phyloP scores from a whole-genome alignment of 2,329 filamentous ascomycete genomes.

The Xylariaceae sp. region DNA sequence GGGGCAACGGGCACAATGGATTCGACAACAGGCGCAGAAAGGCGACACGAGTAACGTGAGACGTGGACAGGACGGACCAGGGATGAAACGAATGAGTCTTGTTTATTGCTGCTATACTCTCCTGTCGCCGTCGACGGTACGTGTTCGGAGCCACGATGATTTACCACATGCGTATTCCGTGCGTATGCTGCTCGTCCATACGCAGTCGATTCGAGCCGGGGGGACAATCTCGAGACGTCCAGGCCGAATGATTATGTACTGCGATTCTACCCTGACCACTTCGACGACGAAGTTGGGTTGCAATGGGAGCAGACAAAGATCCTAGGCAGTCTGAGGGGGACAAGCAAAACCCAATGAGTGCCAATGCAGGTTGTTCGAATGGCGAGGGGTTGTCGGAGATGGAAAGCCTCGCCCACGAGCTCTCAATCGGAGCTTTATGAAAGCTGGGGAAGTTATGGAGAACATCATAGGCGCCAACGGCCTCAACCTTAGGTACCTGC shows the following conservation, averaged over 20 bases:
- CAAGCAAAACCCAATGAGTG: conserved; percentile 9
- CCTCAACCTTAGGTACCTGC: neutral
- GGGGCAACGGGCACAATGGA: conserved; percentile 20
- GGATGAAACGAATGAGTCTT: conserved; percentile 16
- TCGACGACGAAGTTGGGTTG: conserved; percentile 29
- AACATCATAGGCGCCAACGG: neutral
- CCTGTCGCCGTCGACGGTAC: conserved; percentile 7
- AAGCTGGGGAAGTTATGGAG: neutral
- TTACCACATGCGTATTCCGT: neutral
- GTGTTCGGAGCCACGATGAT: conserved; percentile 11
- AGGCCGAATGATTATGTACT: conserved; percentile 28
- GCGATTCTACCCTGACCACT: conserved; percentile 31
- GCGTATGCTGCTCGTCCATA: conserved; percentile 10
- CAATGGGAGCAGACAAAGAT: conserved; percentile 20
- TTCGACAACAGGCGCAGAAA: conserved; percentile 12
- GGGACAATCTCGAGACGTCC: conserved; percentile 22
- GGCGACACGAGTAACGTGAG: neutral
- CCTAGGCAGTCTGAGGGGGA: conserved; percentile 16
- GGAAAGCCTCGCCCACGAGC: conserved; percentile 15
- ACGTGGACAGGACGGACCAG: conserved; percentile 18
- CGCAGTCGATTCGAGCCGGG: conserved; percentile 18
- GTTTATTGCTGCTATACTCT: conserved; percentile 18
- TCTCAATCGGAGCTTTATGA: neutral
- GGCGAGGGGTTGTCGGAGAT: conserved; percentile 15
- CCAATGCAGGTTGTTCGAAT: conserved; percentile 23